Base-by-base conservation (phyloP, 2,329 filamentous ascomycete genomes). In the Alternaria sp. region DNA sequence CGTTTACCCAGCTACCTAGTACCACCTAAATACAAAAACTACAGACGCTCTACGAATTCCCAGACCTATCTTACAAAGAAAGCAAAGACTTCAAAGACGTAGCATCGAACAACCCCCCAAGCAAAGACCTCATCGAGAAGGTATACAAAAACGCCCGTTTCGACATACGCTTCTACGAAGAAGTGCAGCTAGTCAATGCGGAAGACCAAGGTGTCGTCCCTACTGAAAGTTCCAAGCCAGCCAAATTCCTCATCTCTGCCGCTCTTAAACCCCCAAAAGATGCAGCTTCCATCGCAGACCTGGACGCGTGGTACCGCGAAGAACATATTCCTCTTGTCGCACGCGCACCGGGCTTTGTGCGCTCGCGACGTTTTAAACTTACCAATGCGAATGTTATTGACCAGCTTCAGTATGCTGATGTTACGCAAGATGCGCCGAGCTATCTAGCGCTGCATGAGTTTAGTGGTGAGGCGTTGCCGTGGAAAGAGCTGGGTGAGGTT, bases 91-190 rank as follows among this genome's bases (percentile, higher is more conserved):
- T 74, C 55, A 62, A 60, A 10, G 51, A 63, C 2, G 33, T 76
- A 17, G 63, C 70, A 52, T 63, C 64, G 10, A 69, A 72, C 42
- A 65, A 58, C 28, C 31, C 58, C 21, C 73, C 72, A 0, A 46
- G 51, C n/a, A 29, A 58, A 21, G 56, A 64, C 17, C 37, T 74
- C 6, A 45, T 72, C 11, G 57, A 69, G 8, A 41, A 36, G 3
- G 46, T 76, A 2, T 75, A 72, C 54, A 64, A 53, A 52, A 66
- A 72, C 36, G 60, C 62, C 23, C 52, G 66, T 39, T 75, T 74
- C 55, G 68, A 72, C 42, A 71, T 66, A 3, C 54, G 71, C 29
- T 75, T 73, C 48, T 73, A 66, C 34, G 60, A 67, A 39, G 54
- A 65, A 24, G 48, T 54, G 13, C 57, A 61, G 8, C 11, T 28